A percentile compares a stretch with the other conserved stretches of the same genome.
Conservation (phyloP, 441 rosid species). For the Euphorbia corollata region DNA sequence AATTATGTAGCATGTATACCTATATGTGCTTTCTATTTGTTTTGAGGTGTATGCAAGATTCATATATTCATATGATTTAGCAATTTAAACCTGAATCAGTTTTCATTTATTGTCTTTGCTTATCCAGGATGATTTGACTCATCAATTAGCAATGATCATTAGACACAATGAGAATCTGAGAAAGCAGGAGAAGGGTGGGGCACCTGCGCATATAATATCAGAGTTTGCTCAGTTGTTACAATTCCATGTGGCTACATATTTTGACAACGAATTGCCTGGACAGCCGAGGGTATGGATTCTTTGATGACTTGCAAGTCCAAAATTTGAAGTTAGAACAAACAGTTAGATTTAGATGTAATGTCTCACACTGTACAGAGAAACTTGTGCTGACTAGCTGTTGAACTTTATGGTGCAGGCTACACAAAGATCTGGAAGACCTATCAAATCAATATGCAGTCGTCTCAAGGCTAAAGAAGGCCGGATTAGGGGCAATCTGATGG, state of each 20-base stretch:
- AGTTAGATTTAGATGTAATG: background rate
- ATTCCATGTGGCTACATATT: constrained; percentile 91
- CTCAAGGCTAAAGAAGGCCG: constrained; percentile 98
- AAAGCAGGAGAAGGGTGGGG: constrained; percentile 92
- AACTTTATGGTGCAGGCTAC: constrained; percentile 58
- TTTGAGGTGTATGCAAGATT: background rate
- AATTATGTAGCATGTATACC: background rate
- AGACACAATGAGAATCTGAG: constrained; percentile 89
- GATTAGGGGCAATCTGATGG: constrained; percentile 97
- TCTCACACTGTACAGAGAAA: background rate
- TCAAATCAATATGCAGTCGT: constrained; percentile 94
- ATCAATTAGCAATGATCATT: constrained; percentile 89
- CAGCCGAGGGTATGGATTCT: constrained; percentile 77
- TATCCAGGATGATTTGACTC: constrained; percentile 90
- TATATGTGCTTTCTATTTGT: background rate
- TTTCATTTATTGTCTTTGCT: constrained; percentile 25
- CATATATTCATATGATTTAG: background rate
- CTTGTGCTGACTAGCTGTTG: background rate
- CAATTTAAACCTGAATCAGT: background rate
- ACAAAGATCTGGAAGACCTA: constrained; percentile 97
- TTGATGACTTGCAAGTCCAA: background rate
- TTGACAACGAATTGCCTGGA: constrained; percentile 98
- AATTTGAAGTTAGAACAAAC: background rate
- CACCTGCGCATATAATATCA: constrained; percentile 96
- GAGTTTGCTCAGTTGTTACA: constrained; percentile 94